Evolutionary conservation across 2,329 filamentous ascomycete species (phyloP), one percentile per base, ranked within the genome.

Genomic region (Colletotrichum noveboracense): DNA sequence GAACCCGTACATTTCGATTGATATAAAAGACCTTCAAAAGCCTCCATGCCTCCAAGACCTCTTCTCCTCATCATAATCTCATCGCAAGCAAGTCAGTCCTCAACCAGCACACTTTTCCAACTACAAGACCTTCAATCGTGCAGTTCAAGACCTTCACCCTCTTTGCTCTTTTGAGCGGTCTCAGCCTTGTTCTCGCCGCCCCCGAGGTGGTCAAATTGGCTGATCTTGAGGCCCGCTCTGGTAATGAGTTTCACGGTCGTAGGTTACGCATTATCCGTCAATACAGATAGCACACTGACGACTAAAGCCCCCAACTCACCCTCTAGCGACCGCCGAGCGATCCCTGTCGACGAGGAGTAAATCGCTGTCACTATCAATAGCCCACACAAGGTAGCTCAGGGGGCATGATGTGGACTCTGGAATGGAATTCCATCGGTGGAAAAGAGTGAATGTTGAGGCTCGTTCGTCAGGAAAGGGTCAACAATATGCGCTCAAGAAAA

Each of bases 1-100:
- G 0, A 3, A 21, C 9, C 0, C 6, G 9, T 21, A 48, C 6
- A 3, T 13, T 7, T 13, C 2, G n/a, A 21, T 21, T 21, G 43
- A 48, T 48, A 7, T 48, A 48, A 13, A 21, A 48, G 43, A 13
- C 43, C 3, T 2, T 21, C 10, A 21, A 7, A 12, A 48, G 10
- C n/a, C 4, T 21, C 10, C 43, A 48, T 4, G n/a, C 3, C 43
- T 21, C 3, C n/a, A 48, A 21, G 18, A 48, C 1, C 4, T 48
- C 18, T n/a, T 48, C 43, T 7, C 38, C 16, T 21, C 18, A 21
- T 13, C 9, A 48, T 5, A 43, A 43, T 12, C 3, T 21, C n/a
- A n/a, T 21, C 18, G 3, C 18, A 13, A 48, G n/a, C 43, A 48
- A 21, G 1, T 13, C 7, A 48, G 1, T 8, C 6, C 18, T 48